phyloP scores from a whole-genome alignment of 495 filamentous ascomycete species.

The Platismatia glauca region DNA sequence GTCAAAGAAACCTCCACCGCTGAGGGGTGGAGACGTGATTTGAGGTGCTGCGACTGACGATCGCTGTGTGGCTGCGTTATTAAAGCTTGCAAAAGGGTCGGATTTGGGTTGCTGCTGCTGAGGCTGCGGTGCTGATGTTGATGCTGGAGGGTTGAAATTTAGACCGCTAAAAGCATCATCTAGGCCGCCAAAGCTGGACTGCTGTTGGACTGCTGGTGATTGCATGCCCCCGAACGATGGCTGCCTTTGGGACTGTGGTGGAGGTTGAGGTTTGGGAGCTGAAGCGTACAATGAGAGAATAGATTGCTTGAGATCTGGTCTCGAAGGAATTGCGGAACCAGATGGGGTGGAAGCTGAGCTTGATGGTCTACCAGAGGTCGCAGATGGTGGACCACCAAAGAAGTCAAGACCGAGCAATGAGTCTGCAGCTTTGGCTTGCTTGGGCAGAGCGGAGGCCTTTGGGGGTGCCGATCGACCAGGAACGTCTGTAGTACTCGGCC shows the following conservation, averaged over 20 bases:
- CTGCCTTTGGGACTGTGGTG: constrained; percentile 48
- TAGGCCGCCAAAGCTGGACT: constrained; percentile 59
- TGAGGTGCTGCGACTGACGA: constrained; percentile 46
- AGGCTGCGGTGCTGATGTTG: constrained; percentile 43
- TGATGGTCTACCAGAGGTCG: constrained; percentile 57
- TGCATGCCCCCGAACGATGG: constrained; percentile 61
- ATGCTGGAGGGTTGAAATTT: constrained; percentile 55
- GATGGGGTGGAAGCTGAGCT: constrained; percentile 58
- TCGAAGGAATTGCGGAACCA: constrained; percentile 50
- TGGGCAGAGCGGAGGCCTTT: constrained; percentile 55
- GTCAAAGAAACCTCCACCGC: constrained; percentile 75
- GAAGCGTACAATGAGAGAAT: constrained; percentile 93
- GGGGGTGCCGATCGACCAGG: constrained; percentile 50
- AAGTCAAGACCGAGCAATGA: constrained; percentile 92
- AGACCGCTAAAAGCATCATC: constrained; percentile 83
- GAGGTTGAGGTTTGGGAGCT: constrained; percentile 58
- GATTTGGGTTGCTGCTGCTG: constrained; percentile 45
- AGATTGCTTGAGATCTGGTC: constrained; percentile 93
- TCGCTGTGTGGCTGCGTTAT: constrained; percentile 41
- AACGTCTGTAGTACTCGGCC: constrained; percentile 59
- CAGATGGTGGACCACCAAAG: constrained; percentile 60
- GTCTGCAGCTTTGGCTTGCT: constrained; percentile 63
- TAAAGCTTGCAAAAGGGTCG: constrained; percentile 65
- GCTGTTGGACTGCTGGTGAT: constrained; percentile 41
- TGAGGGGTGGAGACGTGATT: constrained; percentile 42